Evolutionary conservation across 371 early-diverging fungal species (phyloP).

Genomic region (Mucor indicus): DNA sequence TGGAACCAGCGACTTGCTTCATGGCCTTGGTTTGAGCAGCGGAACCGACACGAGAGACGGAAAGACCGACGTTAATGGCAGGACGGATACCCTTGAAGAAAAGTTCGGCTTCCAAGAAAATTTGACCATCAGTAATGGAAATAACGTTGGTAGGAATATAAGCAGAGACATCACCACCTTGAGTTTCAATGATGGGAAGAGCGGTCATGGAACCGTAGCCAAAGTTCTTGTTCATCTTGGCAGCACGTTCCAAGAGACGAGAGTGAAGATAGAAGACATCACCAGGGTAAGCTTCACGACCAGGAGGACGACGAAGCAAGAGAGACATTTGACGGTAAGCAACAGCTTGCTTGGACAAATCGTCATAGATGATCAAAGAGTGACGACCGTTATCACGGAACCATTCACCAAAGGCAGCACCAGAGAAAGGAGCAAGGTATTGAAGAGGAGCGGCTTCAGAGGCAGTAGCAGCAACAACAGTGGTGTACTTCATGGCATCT

Average conservation of each 20-base stretch:
- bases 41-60: conserved; percentile 97
- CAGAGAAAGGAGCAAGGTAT: conserved; percentile 95
- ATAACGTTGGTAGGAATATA: conserved; percentile 99
- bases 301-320: conserved; percentile 95
- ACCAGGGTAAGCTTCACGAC: conserved; percentile 98
- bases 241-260: conserved; percentile 95
- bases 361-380: conserved; percentile 92
- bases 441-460: conserved; percentile 95
- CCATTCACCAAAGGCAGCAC: conserved; percentile 91
- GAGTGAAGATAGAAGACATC: conserved; percentile 98
- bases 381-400: conserved; percentile 98
- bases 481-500: conserved; percentile 79
- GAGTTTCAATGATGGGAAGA: conserved; percentile 96
- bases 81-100: conserved; percentile 99
- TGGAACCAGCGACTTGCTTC: conserved; percentile 97
- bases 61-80: conserved; percentile 98
- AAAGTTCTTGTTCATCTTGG: conserved; percentile 93
- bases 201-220: conserved; percentile 95
- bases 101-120: conserved; percentile 94
- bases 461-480: conserved; percentile 95
- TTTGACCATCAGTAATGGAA: conserved; percentile 95
- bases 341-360: conserved; percentile 97
- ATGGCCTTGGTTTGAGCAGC: conserved; percentile 98
- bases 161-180: conserved; percentile 98
- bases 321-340: conserved; percentile 98